A percentile compares a stretch with the other conserved stretches of the same genome.
Evolutionary conservation across 2,329 filamentous ascomycete genomes (phyloP).

Genomic region (Dendrostoma leiphaemia): DNA sequence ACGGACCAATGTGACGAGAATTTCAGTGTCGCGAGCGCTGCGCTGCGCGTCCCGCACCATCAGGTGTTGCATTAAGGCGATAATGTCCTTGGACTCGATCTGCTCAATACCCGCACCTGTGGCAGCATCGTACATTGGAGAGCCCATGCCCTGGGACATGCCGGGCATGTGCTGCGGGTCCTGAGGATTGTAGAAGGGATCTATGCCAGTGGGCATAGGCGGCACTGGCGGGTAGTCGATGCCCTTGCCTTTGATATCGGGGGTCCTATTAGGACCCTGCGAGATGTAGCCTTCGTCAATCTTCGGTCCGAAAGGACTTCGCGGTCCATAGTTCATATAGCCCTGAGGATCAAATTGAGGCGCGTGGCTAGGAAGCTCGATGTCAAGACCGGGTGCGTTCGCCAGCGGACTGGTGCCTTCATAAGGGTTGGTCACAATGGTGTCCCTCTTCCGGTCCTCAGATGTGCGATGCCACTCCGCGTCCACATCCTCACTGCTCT

Average conservation of each 20-base stretch:
- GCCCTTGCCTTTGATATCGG: conserved; percentile 51
- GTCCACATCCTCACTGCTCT: conserved; percentile 56
- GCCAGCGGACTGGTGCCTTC: conserved; percentile 63
- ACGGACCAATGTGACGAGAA: conserved; percentile 88
- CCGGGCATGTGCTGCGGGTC: conserved; percentile 74
- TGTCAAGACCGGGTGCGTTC: conserved; percentile 45
- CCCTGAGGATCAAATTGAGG: conserved; percentile 30
- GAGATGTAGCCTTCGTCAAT: conserved; percentile 91
- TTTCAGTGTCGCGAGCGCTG: conserved; percentile 94
- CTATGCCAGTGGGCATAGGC: conserved; percentile 50
- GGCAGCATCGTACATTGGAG: conserved; percentile 85
- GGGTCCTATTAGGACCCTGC: conserved; percentile 58
- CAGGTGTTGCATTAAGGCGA: conserved; percentile 96
- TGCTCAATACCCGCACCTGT: conserved; percentile 85
- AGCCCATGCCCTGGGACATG: conserved; percentile 87
- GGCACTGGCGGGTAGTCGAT: conserved; percentile 51
- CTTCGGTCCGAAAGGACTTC: conserved; percentile 60
- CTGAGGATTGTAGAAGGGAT: conserved; percentile 64
- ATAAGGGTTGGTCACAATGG: conserved; percentile 65
- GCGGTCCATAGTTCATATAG: conserved; percentile 48
- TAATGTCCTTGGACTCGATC: conserved; percentile 94
- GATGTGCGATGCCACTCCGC: conserved; percentile 65
- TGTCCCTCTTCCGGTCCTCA: conserved; percentile 63
- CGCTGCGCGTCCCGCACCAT: conserved; percentile 96
- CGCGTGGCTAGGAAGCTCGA: conserved; percentile 22